phyloP scores from a whole-genome alignment of 495 filamentous ascomycete species.

The Parathielavia appendiculata region DNA sequence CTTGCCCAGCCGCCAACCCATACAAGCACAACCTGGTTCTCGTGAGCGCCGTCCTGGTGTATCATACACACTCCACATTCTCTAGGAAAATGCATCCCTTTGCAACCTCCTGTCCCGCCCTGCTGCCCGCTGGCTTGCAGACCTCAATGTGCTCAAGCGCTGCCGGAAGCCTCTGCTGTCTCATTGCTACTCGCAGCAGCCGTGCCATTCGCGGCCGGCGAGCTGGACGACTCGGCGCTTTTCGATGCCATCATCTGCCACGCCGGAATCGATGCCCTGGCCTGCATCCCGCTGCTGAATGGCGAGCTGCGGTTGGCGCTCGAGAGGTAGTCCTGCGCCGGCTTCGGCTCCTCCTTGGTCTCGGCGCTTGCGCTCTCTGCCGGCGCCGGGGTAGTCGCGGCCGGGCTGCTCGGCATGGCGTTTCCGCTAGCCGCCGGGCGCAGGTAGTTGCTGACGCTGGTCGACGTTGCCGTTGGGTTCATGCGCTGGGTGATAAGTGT shows the following conservation, averaged over 20 bases:
- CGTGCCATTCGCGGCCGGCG: constrained; percentile 26
- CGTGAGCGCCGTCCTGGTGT: too few relatives aligned
- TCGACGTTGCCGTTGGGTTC: constrained; percentile 44
- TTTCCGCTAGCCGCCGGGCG: constrained; percentile 35
- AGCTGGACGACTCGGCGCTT: constrained; percentile 32
- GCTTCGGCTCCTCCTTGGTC: constrained; percentile 35
- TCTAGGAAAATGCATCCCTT: background rate
- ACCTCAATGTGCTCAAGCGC: background rate
- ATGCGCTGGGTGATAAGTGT: constrained; percentile 77
- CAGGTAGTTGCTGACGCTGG: constrained; percentile 33
- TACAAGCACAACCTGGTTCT: too few relatives aligned
- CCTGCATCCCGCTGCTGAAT: constrained; percentile 38
- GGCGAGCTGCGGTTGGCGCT: constrained; percentile 32
- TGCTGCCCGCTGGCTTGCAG: background rate
- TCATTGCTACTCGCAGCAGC: constrained; percentile 23
- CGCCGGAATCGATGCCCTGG: constrained; percentile 71
- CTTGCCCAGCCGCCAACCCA: too few relatives aligned
- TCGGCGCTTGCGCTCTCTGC: constrained; percentile 20
- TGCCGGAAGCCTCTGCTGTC: constrained; percentile 29
- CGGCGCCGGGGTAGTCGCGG: constrained; percentile 31
- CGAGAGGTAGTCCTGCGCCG: constrained; percentile 49
- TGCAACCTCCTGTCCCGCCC: background rate
- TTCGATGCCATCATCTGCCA: constrained; percentile 81
- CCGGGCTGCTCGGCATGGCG: constrained; percentile 24
- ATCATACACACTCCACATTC: background rate